Evolutionary conservation across 805 yeast genomes (phyloP).

Genomic region (Cyberlindnera meyerae): DNA sequence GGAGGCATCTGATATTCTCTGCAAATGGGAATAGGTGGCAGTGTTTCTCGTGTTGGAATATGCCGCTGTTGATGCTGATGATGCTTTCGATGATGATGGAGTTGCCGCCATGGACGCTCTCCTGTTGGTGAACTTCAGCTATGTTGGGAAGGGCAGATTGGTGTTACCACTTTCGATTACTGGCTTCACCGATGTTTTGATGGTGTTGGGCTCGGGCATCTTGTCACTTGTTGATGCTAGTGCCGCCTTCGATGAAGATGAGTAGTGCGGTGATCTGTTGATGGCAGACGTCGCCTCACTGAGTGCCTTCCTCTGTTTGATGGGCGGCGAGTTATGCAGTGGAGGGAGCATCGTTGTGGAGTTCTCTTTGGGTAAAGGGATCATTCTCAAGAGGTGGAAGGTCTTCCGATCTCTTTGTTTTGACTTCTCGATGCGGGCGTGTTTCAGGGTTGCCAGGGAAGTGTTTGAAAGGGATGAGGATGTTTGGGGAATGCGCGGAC

Average conservation of each 20-base stretch:
- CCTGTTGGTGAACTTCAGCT: background rate
- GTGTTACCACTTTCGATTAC: background rate
- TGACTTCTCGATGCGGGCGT: background rate
- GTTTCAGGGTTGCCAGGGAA: conserved; percentile 7
- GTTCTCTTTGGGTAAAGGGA: too few relatives aligned
- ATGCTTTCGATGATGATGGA: too few relatives aligned
- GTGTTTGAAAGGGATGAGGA: too few relatives aligned
- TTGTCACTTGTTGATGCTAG: too few relatives aligned
- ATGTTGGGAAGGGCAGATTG: background rate
- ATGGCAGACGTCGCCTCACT: conserved; percentile 13
- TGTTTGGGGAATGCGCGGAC: too few relatives aligned
- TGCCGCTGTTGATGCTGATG: background rate
- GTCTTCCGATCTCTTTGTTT: background rate
- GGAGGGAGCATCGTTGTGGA: conserved; percentile 1
- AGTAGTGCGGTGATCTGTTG: conserved; percentile 18
- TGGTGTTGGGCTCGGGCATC: too few relatives aligned
- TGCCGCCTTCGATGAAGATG: conserved; percentile 1
- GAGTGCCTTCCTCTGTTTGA: conserved; percentile 22
- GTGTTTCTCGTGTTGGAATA: background rate
- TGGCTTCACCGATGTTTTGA: background rate
- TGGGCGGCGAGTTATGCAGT: conserved; percentile 18
- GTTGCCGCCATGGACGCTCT: background rate
- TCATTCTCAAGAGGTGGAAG: too few relatives aligned
- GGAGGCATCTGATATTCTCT: conserved; percentile 3
- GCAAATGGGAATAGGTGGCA: conserved; percentile 1